These are phyloP conservation scores for Stropharia rugosoannulata DNA, from an alignment of 768 basidiomycete species.

Conservation along the genomic window DNA sequence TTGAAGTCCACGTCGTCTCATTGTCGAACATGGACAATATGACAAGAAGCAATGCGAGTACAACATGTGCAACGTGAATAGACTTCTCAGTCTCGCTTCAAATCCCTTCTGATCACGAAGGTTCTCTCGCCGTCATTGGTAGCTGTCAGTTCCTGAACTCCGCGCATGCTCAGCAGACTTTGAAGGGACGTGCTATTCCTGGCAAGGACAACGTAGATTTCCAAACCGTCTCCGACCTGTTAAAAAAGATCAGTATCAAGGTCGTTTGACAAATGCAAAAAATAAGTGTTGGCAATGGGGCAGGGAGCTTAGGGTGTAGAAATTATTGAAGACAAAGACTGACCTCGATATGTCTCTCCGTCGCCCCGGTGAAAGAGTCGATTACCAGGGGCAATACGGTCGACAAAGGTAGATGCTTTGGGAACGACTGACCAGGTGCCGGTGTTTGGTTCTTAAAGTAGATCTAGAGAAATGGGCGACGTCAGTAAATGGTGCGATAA, in stretches of 20 bases:
- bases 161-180: slow-evolving; percentile 52
- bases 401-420: slow-evolving; percentile 76
- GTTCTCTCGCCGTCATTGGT: slow-evolving; percentile 68
- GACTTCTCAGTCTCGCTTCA: slow-evolving; percentile 74
- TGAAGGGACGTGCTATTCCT: slow-evolving; percentile 57
- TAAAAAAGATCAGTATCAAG: slow-evolving; percentile 15
- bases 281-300: background rate
- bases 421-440: slow-evolving; percentile 70
- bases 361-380: slow-evolving; percentile 96
- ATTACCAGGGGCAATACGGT: slow-evolving; percentile 86
- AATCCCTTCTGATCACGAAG: slow-evolving; percentile 72
- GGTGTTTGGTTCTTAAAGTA: slow-evolving; percentile 96
- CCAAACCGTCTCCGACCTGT: slow-evolving; percentile 93
- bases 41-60: slow-evolving; percentile 19
- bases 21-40: slow-evolving; percentile 18
- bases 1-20: slow-evolving; percentile 19
- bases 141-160: slow-evolving; percentile 62
- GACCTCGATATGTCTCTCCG: slow-evolving; percentile 97
- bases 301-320: background rate
- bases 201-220: slow-evolving; percentile 85
- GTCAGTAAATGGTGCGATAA: slow-evolving; percentile 18
- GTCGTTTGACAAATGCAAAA: background rate
- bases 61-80: slow-evolving; percentile 15
- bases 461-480: slow-evolving; percentile 54
- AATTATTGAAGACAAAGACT: slow-evolving; percentile 17